Conservation (phyloP, 2,329 filamentous ascomycete genomes). For the Cryphonectria naterciae region DNA sequence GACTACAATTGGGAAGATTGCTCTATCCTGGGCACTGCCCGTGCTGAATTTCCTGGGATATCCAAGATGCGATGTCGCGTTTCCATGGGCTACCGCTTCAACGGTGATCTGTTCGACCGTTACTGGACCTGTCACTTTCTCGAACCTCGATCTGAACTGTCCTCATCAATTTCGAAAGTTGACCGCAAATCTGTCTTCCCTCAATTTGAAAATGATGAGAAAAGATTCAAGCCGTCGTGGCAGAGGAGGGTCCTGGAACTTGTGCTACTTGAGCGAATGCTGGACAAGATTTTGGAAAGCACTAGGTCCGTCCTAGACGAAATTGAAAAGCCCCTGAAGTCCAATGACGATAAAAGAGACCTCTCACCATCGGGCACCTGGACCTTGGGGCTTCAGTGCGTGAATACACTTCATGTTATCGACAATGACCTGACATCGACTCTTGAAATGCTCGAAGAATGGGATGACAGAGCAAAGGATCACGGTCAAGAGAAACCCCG, state of each 20-base stretch:
- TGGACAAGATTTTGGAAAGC: not conserved
- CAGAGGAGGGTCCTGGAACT: conserved; percentile 11
- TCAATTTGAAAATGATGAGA: too few species aligned
- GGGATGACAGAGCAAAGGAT: conserved; percentile 1
- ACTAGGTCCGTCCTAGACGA: not conserved
- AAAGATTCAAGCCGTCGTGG: not conserved
- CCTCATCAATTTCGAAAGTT: not conserved
- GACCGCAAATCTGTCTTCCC: not conserved
- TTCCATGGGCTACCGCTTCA: conserved; percentile 1
- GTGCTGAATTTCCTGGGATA: too few species aligned
- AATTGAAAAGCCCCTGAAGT: not conserved
- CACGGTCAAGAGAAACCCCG: conserved; percentile 8
- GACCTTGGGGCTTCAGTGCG: not conserved
- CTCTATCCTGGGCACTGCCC: too few species aligned
- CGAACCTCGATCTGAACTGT: too few species aligned
- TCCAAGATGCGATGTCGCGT: not conserved
- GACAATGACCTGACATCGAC: conserved; percentile 5
- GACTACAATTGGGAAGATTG: too few species aligned
- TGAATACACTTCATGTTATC: not conserved
- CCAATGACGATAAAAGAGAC: not conserved
- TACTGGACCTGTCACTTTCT: conserved; percentile 19
- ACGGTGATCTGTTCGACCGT: conserved; percentile 14
- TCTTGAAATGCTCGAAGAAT: not conserved
- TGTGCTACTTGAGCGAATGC: not conserved
- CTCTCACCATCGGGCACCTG: not conserved